These are phyloP conservation scores for Linum trigynum DNA, from an alignment of 345 rosid genomes.

Conservation along the genomic window DNA sequence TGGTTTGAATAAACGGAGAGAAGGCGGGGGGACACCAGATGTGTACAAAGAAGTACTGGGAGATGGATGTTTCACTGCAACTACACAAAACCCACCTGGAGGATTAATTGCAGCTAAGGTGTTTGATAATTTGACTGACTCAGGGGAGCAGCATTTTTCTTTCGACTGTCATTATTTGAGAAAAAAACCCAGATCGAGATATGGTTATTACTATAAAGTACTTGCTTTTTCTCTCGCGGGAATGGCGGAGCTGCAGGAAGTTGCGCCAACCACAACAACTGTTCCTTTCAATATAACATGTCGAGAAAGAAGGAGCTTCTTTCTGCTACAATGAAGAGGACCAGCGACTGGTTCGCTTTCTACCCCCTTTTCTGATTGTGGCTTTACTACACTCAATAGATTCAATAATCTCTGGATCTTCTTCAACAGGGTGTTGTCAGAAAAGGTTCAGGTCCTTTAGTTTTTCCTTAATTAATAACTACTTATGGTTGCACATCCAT, in stretches of 20 bases:
- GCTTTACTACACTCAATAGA: too few species aligned
- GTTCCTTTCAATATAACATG: slow-evolving; percentile 31
- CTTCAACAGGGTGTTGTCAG: neutral
- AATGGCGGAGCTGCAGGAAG: slow-evolving; percentile 27
- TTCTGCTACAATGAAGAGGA: slow-evolving; percentile 83
- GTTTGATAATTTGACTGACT: slow-evolving; percentile 7
- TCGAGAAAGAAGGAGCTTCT: slow-evolving; percentile 69
- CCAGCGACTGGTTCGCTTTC: slow-evolving; percentile 65
- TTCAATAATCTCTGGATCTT: too few species aligned
- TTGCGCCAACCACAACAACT: neutral
- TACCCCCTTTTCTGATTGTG: neutral
- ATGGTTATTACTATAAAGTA: too few species aligned
- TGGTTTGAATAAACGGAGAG: too few species aligned
- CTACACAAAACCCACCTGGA: too few species aligned
- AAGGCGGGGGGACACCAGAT: too few species aligned
- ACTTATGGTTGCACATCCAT: neutral
- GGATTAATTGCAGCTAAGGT: neutral
- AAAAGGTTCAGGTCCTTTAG: neutral
- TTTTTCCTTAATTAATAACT: neutral
- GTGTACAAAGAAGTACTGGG: too few species aligned
- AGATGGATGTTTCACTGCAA: too few species aligned
- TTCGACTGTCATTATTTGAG: too few species aligned
- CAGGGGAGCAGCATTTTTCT: neutral
- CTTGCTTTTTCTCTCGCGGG: slow-evolving; percentile 22
- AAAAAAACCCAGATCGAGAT: too few species aligned